phyloP scores from a whole-genome alignment of 2,329 filamentous ascomycete genomes.

The Fusarium phyllophilum region DNA sequence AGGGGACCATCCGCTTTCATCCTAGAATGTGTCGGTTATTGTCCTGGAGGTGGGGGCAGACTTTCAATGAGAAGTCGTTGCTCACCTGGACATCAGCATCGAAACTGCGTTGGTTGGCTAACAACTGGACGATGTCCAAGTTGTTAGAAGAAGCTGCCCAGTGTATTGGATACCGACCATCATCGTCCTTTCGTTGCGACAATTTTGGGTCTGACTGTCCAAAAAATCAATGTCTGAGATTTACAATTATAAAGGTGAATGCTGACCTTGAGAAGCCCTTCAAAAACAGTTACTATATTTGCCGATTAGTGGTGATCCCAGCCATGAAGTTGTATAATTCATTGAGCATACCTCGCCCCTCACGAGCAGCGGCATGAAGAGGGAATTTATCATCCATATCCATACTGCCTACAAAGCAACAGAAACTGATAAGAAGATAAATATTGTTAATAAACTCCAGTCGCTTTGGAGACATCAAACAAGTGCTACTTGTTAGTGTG shows the following conservation, averaged over 20 bases:
- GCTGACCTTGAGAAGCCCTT: conserved; percentile 62
- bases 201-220: conserved; percentile 81
- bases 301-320: conserved; percentile 17
- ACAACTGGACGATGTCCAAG: conserved; percentile 75
- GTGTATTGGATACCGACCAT: conserved; percentile 90
- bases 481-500: background rate
- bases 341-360: conserved; percentile 76
- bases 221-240: background rate
- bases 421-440: background rate
- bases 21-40: conserved; percentile 54
- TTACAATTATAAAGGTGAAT: background rate
- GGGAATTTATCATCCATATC: conserved; percentile 72
- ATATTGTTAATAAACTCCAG: background rate
- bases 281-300: conserved; percentile 70
- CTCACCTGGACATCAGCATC: conserved; percentile 82
- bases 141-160: conserved; percentile 92
- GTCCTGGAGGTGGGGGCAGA: background rate
- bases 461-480: background rate
- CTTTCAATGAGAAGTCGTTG: background rate
- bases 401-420: conserved; percentile 16
- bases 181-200: conserved; percentile 77
- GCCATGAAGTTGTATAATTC: background rate
- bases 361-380: conserved; percentile 86
- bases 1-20: conserved; percentile 83
- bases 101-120: conserved; percentile 77